Evolutionary conservation across 305 asterid genomes (phyloP).

Genomic region (Fraxinus sp.): DNA sequence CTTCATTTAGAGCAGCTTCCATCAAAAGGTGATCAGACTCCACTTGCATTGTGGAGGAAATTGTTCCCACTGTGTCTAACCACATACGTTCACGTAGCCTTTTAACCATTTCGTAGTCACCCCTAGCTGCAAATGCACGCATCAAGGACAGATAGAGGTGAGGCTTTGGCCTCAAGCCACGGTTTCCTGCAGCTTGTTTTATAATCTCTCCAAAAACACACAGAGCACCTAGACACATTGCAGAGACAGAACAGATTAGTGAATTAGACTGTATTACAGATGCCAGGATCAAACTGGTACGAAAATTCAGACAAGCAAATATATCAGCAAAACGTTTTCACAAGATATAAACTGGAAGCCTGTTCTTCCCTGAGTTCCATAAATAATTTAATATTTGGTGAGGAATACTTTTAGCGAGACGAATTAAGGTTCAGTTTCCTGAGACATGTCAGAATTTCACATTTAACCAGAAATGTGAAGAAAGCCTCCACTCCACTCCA

Average conservation of each 20-base stretch:
- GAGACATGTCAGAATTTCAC: not conserved
- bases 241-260: slow-evolving; percentile 26
- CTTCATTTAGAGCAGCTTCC: slow-evolving; percentile 75
- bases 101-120: slow-evolving; percentile 54
- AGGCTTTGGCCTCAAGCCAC: slow-evolving; percentile 61
- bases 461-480: not conserved
- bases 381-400: not conserved
- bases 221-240: slow-evolving; percentile 52
- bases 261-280: not conserved
- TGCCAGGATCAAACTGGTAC: slow-evolving; percentile 21
- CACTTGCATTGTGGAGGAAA: slow-evolving; percentile 45
- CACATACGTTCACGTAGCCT: slow-evolving; percentile 57
- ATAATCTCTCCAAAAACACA: slow-evolving; percentile 67
- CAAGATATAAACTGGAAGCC: not conserved
- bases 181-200: slow-evolving; percentile 43
- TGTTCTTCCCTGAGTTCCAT: not conserved
- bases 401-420: not conserved
- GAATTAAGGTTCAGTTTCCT: not conserved
- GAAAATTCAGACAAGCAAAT: slow-evolving; percentile 3
- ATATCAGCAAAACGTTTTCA: not conserved
- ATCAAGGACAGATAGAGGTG: slow-evolving; percentile 68
- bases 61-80: slow-evolving; percentile 64
- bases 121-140: slow-evolving; percentile 70
- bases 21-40: slow-evolving; percentile 69
- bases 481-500: not conserved